Evolutionary conservation across 768 basidiomycete genomes (phyloP), one percentile per base, ranked within the genome.

Genomic region (Amanita rubescens): DNA sequence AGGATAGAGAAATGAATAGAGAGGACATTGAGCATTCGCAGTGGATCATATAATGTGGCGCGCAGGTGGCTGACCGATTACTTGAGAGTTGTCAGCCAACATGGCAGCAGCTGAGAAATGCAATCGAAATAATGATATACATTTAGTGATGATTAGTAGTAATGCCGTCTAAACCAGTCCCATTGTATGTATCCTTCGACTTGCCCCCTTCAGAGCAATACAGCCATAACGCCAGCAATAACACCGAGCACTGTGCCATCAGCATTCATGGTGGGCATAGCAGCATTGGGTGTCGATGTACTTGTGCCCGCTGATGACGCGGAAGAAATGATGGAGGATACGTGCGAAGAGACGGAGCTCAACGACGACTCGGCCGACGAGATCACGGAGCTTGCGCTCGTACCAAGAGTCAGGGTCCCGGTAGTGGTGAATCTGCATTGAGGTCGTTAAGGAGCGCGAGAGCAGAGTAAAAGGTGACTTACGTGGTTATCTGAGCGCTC

Each of bases 181-280:
- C 7, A 9, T 27, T 32, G 7, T 24, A 7, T 33, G 37, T 38
- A 7, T 22, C 27, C 15, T 25, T 32, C 24, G 14, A 12, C 24
- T 17, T 41, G 1, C 1, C 5, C 25, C 24, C 32, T 3, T 48
- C 46, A 53, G 11, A 53, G 44, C 14, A 53, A 33, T n/a, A 53
- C 41, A 35, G 52, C 52, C 52, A 53, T 53, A 45, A 46, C 43
- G 34, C 52, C 52, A 14, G 52, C 52, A 53, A 53, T 53, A 32
- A 35, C 52, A 17, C 52, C 52, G 17, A 53, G 52, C 20, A 53
- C 52, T 44, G 32, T 46, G 20, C 52, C 43, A 24, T 53, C 52
- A 24, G 43, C 43, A 25, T 45, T 53, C 52, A 53, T 37, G 10
- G 44, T 53, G 15, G 52, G 52, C 52, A 53, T 45, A 37, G 52